Conservation (phyloP, 768 basidiomycete species). For the Punctularia strigosozonata region DNA sequence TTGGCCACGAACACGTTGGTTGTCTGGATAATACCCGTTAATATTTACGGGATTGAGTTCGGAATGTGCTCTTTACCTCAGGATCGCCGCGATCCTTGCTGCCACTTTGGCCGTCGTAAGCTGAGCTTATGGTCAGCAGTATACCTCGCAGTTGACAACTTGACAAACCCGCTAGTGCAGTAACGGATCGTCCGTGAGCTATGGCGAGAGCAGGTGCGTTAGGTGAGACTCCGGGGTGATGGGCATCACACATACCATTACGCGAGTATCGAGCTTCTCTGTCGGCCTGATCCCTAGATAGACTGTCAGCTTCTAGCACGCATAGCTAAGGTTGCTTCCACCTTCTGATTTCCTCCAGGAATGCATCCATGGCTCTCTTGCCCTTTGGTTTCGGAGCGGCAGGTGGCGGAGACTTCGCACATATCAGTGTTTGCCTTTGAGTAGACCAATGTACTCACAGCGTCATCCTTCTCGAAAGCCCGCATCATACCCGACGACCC, state of each 20-base stretch:
- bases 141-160: not conserved
- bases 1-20: conserved; percentile 96
- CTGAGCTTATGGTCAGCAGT: conserved; percentile 20
- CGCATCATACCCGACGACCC: conserved; percentile 18
- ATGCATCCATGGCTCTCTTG: conserved; percentile 91
- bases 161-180: not conserved
- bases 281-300: conserved; percentile 76
- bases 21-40: conserved; percentile 36
- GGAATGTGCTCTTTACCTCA: conserved; percentile 41
- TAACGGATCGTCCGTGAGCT: no score
- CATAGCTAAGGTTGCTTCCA: conserved; percentile 16
- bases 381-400: conserved; percentile 69
- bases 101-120: conserved; percentile 85
- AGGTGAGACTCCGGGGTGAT: no score
- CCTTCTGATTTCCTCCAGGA: conserved; percentile 95
- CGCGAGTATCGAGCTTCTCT: conserved; percentile 77
- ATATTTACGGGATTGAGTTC: not conserved
- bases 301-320: not conserved
- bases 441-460: conserved; percentile 12
- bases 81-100: conserved; percentile 85
- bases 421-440: conserved; percentile 1
- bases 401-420: conserved; percentile 51
- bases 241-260: conserved; percentile 46
- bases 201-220: no score
- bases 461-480: conserved; percentile 20